phyloP scores from a whole-genome alignment of 108 stramenopile species.

The Skeletonema tropicum region DNA sequence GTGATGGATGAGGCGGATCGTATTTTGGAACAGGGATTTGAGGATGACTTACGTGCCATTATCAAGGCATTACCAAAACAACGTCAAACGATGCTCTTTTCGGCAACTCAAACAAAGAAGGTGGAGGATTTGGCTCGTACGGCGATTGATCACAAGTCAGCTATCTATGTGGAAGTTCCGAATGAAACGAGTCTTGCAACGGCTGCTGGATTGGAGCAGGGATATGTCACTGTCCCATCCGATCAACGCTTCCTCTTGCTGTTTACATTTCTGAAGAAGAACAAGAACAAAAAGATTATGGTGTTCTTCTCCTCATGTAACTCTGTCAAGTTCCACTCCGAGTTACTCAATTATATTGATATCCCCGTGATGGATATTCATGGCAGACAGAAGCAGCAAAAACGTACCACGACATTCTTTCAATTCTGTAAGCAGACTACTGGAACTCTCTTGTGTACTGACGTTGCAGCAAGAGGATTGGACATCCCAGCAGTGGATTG shows the following conservation, averaged over 20 bases:
- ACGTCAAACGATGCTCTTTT: slow-evolving; percentile 98
- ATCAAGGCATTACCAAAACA: slow-evolving; percentile 94
- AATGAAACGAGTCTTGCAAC: slow-evolving; percentile 89
- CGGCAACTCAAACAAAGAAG: slow-evolving; percentile 98
- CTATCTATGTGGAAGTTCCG: slow-evolving; percentile 95
- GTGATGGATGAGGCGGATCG: slow-evolving; percentile 99
- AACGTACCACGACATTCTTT: slow-evolving; percentile 98
- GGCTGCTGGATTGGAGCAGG: slow-evolving; percentile 93
- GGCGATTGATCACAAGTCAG: slow-evolving; percentile 85
- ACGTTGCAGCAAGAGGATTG: slow-evolving; percentile 98
- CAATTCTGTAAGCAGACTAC: slow-evolving; percentile 94
- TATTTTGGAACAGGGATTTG: slow-evolving; percentile 98
- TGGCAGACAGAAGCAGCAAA: slow-evolving; percentile 98
- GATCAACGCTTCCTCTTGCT: slow-evolving; percentile 97
- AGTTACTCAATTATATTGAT: slow-evolving; percentile 98
- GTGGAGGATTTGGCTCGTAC: slow-evolving; percentile 97
- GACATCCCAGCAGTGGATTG: slow-evolving; percentile 99
- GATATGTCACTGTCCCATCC: slow-evolving; percentile 97
- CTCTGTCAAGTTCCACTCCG: slow-evolving; percentile 98
- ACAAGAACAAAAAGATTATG: slow-evolving; percentile 99
- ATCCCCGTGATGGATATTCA: slow-evolving; percentile 98
- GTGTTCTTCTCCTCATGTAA: slow-evolving; percentile 99
- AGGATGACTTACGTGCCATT: slow-evolving; percentile 97
- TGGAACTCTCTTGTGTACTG: slow-evolving; percentile 98
- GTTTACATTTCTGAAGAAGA: slow-evolving; percentile 98